Evolutionary conservation across 2,329 filamentous ascomycete genomes (phyloP), one percentile per base, ranked within the genome.

Genomic region (Aphanocladium album): DNA sequence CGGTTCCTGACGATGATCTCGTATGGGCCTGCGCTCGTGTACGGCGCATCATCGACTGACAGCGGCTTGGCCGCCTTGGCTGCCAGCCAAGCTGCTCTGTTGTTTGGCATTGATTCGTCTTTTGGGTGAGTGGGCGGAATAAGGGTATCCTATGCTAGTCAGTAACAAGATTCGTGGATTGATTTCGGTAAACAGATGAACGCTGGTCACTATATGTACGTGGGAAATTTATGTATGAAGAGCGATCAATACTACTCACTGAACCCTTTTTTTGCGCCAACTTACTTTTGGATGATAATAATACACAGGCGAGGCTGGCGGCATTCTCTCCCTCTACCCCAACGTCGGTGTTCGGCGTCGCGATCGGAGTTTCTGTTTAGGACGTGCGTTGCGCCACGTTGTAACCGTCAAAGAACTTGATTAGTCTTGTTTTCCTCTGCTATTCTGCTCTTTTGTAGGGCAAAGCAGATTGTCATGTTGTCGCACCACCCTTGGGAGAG

Each of bases 1-100:
- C 67, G 62, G 39, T 69, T 69, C 50, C 64, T 68, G 60, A 73
- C 61, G 49, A 73, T 64, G 39, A 73, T 60, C 49, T 70, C 65
- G 35, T 62, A 41, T 19, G 65, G 56, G n/a, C 62, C 64, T 9
- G 64, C 35, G 2, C 60, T 37, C 1, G 60, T 62, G 47, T 64
- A 60, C 5, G 64, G 62, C 11, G 64, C 62, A n/a, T 53, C 8
- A 8, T 37, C 43, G 16, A 65, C 45, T 17, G 58, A 45, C 14
- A 65, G 58, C 12, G 60, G 57, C 16, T 52, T 57, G 33, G 27
- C 62, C 37, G 57, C 57, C 39, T 64, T 64, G 37, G 60, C 57
- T 14, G 55, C 47, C 25, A 64, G 61, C 60, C 61, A 65, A 8
- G 62, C 60, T 46, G 62, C 63, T 63, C 52, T 57, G 35, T 64